Evolutionary conservation across 495 filamentous ascomycete species (phyloP), one percentile per base, ranked within the genome.

Genomic region (Neurospora sp.): DNA sequence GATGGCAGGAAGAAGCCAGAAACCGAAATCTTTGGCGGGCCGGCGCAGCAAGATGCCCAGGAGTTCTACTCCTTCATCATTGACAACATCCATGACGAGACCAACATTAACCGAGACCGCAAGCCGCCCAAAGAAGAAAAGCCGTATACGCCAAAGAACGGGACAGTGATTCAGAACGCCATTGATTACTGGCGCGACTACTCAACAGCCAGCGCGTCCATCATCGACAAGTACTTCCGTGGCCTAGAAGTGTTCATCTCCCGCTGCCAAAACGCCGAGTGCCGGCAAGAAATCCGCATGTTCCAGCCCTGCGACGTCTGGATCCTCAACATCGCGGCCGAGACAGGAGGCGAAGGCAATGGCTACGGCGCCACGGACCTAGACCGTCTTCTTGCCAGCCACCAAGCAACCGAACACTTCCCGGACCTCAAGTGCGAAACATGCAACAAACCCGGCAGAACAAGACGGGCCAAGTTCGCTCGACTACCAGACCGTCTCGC

Each of bases 51-150:
- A 46, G 85, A 86, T 66, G 77, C 80, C 8, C 78, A 83, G 27
- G 85, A 86, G 62, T 80, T 84, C 69, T 79, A 79, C 44, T 75
- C 69, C 11, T 86, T 86, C 73, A 44, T 86, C 41, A 79, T 82
- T 72, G 75, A 77, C 16, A 79, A 82, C 46, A 77, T 86, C 12
- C 76, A 81, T 70, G 78, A 78, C 69, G 85, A 86, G 71, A 86
- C 85, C 4, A 79, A 83, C 59, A 71, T 78, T 20, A 70, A 69
- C 69, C 79, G 78, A 38, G 74, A 83, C 73, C 66, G 71, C 59
- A 69, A 73, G 54, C 71, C 69, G 9, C 39, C 73, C 35, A 70
- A 73, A 37, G 73, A 70, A 23, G 73, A 77, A 7, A 73, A 77
- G 74, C 59, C 73, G 5, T 77, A 77, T 39, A 73, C 74, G 1